Evolutionary conservation across 352 stramenopile species (phyloP).

Genomic region (Blastocystis hominis): DNA sequence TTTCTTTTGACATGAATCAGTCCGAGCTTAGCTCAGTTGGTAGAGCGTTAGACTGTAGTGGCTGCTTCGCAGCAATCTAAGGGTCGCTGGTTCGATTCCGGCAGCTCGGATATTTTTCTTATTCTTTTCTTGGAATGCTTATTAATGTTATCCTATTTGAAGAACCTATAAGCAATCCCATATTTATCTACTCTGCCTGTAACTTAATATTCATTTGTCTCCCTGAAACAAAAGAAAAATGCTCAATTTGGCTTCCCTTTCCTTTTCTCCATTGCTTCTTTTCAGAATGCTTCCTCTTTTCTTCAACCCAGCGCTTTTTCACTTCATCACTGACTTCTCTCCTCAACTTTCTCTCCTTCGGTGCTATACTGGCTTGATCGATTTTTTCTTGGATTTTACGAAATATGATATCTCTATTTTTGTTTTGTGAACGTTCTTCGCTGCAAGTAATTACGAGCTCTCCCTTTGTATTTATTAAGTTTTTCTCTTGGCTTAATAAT

Average conservation of each 20-base stretch:
- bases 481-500: slow-evolving; percentile 56
- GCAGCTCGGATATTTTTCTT: too few species aligned
- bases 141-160: too few species aligned
- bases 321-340: slow-evolving; percentile 56
- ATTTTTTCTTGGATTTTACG: slow-evolving; percentile 60
- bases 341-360: slow-evolving; percentile 59
- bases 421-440: slow-evolving; percentile 58
- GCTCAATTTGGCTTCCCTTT: neutral
- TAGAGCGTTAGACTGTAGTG: too few species aligned
- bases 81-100: too few species aligned
- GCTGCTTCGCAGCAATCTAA: too few species aligned
- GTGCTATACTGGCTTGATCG: slow-evolving; percentile 51
- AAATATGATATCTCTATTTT: slow-evolving; percentile 57
- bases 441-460: slow-evolving; percentile 59
- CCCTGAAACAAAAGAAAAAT: slow-evolving; percentile 24
- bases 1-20: too few species aligned
- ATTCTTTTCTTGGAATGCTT: too few species aligned
- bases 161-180: too few species aligned
- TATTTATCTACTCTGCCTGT: too few species aligned
- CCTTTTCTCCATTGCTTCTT: slow-evolving; percentile 58
- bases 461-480: slow-evolving; percentile 60
- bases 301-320: slow-evolving; percentile 53
- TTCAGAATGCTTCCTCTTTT: slow-evolving; percentile 56
- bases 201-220: neutral
- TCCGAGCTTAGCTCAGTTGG: too few species aligned